Evolutionary conservation across 73 alveolate species (phyloP), one percentile per base, ranked within the genome.

Genomic region (Paramecium tetraurelia): DNA sequence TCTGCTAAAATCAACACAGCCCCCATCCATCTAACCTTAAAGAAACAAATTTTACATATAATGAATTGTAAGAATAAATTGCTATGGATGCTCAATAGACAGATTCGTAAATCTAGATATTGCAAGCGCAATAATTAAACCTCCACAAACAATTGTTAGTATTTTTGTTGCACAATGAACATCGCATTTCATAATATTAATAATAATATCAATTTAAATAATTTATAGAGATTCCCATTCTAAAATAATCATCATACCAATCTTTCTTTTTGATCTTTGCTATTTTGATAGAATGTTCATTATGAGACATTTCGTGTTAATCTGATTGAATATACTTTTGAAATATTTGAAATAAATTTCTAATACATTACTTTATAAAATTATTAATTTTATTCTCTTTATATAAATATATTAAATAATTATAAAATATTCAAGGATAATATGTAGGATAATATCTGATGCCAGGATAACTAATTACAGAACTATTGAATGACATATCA

Each of bases 31-130:
- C 86, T 70, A 70, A 24, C 5, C 33, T 8, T 24, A 12, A 48
- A 48, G 3, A 70, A 29, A 7, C 21, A 24, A 70, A 7, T 70
- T 70, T 9, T 70, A 70, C 68, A 77, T 41, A 44, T 77, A 77
- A 77, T 77, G 89, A 80, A 80, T 9, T 24, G 75, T 80, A 22
- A 80, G 75, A 9, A 80, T 80, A 48, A 80, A 80, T 10, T 41
- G 4, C 46, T 80, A 48, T 21, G 57, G 57, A 31, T 80, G 48
- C 4, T 27, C 22, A 10, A 46, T 20, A 24, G 48, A 31, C 29
- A 80, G 9, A 80, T 46, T 80, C 4, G 22, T 43, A 22, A 43
- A 80, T 43, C 76, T n/a, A 2, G 89, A 21, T 20, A 77, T 41
- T 4, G 89, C 89, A 18, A 77, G 22, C 4, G 71, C 89, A 1